Conservation (phyloP, 805 yeast species). For the Metschnikowia colocasiae region DNA sequence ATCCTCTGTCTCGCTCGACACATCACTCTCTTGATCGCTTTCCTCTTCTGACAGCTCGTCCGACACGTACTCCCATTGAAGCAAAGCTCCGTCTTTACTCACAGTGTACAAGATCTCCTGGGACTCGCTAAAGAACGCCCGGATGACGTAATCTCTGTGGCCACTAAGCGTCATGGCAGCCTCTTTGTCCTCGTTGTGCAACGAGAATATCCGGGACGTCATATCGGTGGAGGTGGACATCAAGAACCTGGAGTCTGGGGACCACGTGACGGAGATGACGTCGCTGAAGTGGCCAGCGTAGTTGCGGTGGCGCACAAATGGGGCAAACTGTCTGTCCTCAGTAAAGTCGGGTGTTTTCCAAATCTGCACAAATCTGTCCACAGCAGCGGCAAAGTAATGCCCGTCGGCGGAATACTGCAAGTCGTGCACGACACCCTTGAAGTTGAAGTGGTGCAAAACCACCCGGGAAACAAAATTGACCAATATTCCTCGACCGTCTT, state of each 20-base stretch:
- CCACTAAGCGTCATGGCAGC: slow-evolving; percentile 90
- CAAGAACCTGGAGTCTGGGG: slow-evolving; percentile 83
- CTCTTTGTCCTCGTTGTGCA: slow-evolving; percentile 57
- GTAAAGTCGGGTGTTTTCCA: slow-evolving; percentile 85
- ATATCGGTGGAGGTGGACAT: slow-evolving; percentile 85
- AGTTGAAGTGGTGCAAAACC: slow-evolving; percentile 91
- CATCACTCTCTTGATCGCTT: slow-evolving; percentile 35
- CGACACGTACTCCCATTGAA: slow-evolving; percentile 81
- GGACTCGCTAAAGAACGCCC: slow-evolving; percentile 80
- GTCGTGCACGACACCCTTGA: slow-evolving; percentile 72
- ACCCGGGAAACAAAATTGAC: slow-evolving; percentile 80
- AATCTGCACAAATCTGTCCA: slow-evolving; percentile 78
- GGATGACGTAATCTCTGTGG: slow-evolving; percentile 82
- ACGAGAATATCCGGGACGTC: slow-evolving; percentile 80
- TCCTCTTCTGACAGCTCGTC: slow-evolving; percentile 42
- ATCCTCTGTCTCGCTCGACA: slow-evolving; percentile 11
- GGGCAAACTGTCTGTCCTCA: slow-evolving; percentile 92
- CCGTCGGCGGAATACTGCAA: slow-evolving; percentile 89
- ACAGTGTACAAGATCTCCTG: slow-evolving; percentile 91
- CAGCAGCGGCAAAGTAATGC: slow-evolving; percentile 76
- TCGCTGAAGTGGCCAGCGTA: slow-evolving; percentile 93
- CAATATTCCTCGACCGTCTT: slow-evolving; percentile 88
- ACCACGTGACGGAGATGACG: slow-evolving; percentile 78
- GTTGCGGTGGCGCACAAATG: slow-evolving; percentile 84
- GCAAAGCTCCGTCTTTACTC: slow-evolving; percentile 91